phyloP scores from a whole-genome alignment of 768 basidiomycete genomes.

The Pulveroboletus ravenelii region DNA sequence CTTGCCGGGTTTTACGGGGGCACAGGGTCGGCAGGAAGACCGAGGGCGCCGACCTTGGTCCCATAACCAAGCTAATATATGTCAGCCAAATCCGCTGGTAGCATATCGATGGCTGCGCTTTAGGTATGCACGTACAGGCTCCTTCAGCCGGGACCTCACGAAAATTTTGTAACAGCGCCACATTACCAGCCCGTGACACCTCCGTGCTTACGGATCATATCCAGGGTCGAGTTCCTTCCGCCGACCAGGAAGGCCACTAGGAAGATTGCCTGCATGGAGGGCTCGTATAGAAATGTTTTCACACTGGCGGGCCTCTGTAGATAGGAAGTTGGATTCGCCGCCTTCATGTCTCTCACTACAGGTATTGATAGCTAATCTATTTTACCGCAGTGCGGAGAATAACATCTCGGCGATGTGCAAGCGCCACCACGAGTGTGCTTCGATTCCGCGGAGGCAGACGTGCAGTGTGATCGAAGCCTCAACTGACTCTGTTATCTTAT shows the following conservation, averaged over 20 bases:
- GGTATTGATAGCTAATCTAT: not conserved
- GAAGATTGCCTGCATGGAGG: not conserved
- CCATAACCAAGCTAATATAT: not conserved
- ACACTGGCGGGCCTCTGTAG: constrained; percentile 2
- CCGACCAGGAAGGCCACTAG: not conserved
- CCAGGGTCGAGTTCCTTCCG: constrained; percentile 1
- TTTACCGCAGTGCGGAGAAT: constrained; percentile 6
- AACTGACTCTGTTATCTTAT: constrained; percentile 24
- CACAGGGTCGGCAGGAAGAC: constrained; percentile 4
- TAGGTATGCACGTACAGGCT: not conserved
- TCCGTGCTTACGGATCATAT: constrained; percentile 16
- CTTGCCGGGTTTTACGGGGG: not conserved
- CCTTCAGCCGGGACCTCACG: not conserved
- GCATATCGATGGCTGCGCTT: not conserved
- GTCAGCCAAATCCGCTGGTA: not conserved
- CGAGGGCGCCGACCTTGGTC: not conserved
- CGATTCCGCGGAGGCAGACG: constrained; percentile 22
- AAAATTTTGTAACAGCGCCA: not conserved
- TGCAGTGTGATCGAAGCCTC: constrained; percentile 11
- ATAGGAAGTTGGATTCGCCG: not conserved
- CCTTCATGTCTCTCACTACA: not conserved
- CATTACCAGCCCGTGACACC: not conserved
- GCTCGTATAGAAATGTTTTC: not conserved
- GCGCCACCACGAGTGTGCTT: not conserved
- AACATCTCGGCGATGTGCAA: not conserved